phyloP scores from a whole-genome alignment of 768 basidiomycete species.

The Rubroboletus pulcherrimus region DNA sequence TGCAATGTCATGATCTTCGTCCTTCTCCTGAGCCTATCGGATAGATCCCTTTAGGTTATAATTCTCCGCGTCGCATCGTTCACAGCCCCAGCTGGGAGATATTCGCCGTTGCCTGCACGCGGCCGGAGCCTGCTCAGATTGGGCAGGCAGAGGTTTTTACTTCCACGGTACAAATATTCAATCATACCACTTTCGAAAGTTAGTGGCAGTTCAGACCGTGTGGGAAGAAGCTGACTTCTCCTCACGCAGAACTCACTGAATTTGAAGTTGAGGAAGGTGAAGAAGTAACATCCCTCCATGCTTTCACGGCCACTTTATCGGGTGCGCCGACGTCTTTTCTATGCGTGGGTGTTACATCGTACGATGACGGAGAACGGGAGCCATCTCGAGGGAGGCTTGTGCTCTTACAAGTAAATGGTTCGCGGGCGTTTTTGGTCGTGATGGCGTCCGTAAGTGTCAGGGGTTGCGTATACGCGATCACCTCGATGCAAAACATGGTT shows the following conservation, averaged over 20 bases:
- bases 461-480: conserved; percentile 71
- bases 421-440: conserved; percentile 25
- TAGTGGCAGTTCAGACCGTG: conserved; percentile 24
- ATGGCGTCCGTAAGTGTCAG: conserved; percentile 43
- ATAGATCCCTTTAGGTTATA: conserved; percentile 68
- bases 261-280: conserved; percentile 44
- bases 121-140: conserved; percentile 50
- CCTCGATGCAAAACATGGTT: conserved; percentile 46
- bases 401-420: conserved; percentile 40
- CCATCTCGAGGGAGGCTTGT: conserved; percentile 59
- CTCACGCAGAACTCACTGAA: conserved; percentile 24
- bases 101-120: conserved; percentile 65
- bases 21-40: not conserved
- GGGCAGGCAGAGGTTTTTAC: conserved; percentile 44
- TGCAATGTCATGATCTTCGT: not conserved
- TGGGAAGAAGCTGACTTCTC: conserved; percentile 1
- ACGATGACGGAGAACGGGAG: conserved; percentile 43
- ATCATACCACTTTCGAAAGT: conserved; percentile 64
- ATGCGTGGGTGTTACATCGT: conserved; percentile 47
- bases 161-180: conserved; percentile 63
- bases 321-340: conserved; percentile 39
- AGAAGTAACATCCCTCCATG: conserved; percentile 55
- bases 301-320: conserved; percentile 27
- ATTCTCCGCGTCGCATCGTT: conserved; percentile 66
- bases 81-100: conserved; percentile 51